These are phyloP conservation scores for Paxillus rubicundulus DNA, from an alignment of 768 basidiomycete genomes.

Conservation along the genomic window DNA sequence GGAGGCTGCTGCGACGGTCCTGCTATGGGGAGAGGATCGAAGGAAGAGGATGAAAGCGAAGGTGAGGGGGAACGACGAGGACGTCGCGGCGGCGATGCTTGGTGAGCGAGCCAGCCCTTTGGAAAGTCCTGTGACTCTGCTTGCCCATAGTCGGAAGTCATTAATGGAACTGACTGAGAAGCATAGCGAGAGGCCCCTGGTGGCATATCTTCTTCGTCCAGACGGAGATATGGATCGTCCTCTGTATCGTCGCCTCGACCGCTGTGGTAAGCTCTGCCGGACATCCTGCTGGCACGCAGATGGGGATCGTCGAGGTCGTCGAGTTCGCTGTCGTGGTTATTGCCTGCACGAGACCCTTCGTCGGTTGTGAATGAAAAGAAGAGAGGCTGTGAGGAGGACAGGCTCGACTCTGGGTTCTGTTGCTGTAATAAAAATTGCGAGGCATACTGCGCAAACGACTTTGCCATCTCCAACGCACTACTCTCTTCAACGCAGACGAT, in stretches of 20 bases:
- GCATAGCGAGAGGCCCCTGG: constrained; percentile 25
- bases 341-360: constrained; percentile 53
- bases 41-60: constrained; percentile 32
- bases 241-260: constrained; percentile 40
- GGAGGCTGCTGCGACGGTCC: constrained; percentile 28
- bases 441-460: constrained; percentile 79
- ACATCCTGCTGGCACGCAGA: constrained; percentile 44
- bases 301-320: constrained; percentile 81
- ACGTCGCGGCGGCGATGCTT: constrained; percentile 57
- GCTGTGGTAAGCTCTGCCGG: constrained; percentile 27
- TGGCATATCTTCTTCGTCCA: constrained; percentile 64
- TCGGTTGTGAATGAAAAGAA: constrained; percentile 89
- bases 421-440: constrained; percentile 76
- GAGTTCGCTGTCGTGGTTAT: constrained; percentile 48
- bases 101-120: constrained; percentile 70
- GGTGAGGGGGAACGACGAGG: constrained; percentile 41
- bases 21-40: constrained; percentile 35
- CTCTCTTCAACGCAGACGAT: constrained; percentile 17
- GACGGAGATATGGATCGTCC: constrained; percentile 74
- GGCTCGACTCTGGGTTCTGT: constrained; percentile 48
- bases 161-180: constrained; percentile 36
- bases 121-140: constrained; percentile 42
- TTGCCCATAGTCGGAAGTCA: constrained; percentile 33
- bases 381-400: constrained; percentile 69
- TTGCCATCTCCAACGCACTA: constrained; percentile 42